These are phyloP conservation scores for Sphagnum fallax DNA, from an alignment of 228 moss, liverwort and hornwort species.

Conservation along the genomic window DNA sequence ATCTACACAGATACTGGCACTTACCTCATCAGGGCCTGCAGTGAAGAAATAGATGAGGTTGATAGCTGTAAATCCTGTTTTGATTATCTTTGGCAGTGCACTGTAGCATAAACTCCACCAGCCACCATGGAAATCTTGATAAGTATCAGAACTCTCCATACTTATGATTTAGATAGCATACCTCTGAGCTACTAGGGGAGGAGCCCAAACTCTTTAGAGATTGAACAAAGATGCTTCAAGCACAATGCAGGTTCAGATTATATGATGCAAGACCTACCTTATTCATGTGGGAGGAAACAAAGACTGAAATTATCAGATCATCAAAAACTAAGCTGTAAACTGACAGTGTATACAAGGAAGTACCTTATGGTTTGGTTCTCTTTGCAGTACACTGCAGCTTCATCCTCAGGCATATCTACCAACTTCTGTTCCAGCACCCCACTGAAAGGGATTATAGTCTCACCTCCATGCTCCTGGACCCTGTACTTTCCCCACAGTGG, in stretches of 20 bases:
- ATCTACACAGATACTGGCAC: background rate
- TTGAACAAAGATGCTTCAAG: no score
- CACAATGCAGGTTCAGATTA: no score
- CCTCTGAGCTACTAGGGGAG: no score
- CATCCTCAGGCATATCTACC: conserved; percentile 73
- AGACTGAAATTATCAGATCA: no score
- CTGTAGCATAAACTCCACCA: conserved; percentile 11
- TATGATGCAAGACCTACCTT: no score
- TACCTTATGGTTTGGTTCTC: conserved; percentile 76
- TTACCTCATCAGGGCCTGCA: conserved; percentile 75
- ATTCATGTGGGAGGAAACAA: no score
- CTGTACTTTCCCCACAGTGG: conserved; percentile 15
- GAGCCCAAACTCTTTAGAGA: no score
- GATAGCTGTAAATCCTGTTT: conserved; percentile 84
- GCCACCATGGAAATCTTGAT: background rate
- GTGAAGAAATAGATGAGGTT: conserved; percentile 93
- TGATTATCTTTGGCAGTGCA: conserved; percentile 93
- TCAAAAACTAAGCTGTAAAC: no score
- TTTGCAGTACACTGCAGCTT: conserved; percentile 73
- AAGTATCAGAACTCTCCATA: background rate
- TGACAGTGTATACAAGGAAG: no score
- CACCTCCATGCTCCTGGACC: conserved; percentile 97
- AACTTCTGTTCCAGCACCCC: conserved; percentile 85
- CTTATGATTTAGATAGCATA: no score
- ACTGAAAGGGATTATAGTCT: conserved; percentile 87